Evolutionary conservation across 495 filamentous ascomycete genomes (phyloP), one percentile per base, ranked within the genome.

Genomic region (Jackrogersella minutella): DNA sequence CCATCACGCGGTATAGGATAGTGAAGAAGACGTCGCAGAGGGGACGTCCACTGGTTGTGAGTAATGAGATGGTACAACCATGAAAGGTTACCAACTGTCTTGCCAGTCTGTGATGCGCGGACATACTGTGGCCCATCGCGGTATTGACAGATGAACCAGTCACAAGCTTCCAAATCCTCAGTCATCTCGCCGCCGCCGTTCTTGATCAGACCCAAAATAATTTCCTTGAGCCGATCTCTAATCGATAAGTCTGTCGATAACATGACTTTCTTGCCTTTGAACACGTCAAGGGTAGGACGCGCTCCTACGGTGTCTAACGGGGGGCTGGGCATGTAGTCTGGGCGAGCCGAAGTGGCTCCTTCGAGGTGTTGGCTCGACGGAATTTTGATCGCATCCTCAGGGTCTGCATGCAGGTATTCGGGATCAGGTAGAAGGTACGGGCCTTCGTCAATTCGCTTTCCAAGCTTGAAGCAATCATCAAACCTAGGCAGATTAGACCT

Each of bases 31-130:
- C 92, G 86, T 16, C 85, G 83, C 57, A 92, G 77, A 5, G 95
- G 93, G 13, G 87, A 91, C 1, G 91, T 93, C 89, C 92, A 99
- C 47, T 86, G 82, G 70, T 96, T 91, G 71, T 91, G 87, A 1
- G 90, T 92, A 72, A 98, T 95, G 31, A 98, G 76, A 76, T 94
- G 85, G 71, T 95, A 98, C 0, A 99, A 79, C 95, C 95, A 99
- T 2, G 92, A 86, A 14, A 98, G 82, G 75, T 93, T 98, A 7
- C 93, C 95, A 44, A 98, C 92, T 36, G 91, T 87, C 64, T 94
- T 95, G 17, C 87, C 84, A 30, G 81, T 75, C 58, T 88, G 86
- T 2, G 92, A 88, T 2, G 95, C 93, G 16, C 84, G 81, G 36
- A 90, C 75, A 73, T 96, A 99, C 39, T 93, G 84, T 16, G 82